These are phyloP conservation scores for Lepidium africanum DNA, from an alignment of 345 rosid genomes.

Conservation along the genomic window DNA sequence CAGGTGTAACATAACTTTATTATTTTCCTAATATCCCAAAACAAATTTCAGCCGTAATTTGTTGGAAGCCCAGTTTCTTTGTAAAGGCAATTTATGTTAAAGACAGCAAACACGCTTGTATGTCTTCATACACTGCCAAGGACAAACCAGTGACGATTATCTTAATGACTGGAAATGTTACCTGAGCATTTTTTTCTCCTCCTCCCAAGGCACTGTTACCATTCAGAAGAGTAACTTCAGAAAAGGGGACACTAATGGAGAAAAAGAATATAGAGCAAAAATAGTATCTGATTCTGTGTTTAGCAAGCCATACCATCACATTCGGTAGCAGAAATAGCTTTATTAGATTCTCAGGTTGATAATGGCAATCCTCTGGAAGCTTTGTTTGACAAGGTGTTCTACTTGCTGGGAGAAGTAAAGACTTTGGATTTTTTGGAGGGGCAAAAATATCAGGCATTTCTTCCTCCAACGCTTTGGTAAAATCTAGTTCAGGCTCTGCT, in stretches of 20 bases:
- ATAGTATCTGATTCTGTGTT: not conserved
- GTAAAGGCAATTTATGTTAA: not conserved
- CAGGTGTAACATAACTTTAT: not conserved
- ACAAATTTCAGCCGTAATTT: not conserved
- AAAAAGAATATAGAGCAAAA: not conserved
- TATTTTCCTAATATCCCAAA: not conserved
- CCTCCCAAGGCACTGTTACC: constrained; percentile 75
- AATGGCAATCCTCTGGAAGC: constrained; percentile 98
- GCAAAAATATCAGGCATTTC: constrained; percentile 56
- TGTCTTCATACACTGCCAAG: not conserved
- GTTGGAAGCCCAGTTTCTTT: not conserved
- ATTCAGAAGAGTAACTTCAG: constrained; percentile 24
- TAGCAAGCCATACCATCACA: constrained; percentile 48
- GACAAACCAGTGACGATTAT: not conserved
- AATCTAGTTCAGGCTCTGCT: constrained; percentile 64
- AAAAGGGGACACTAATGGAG: constrained; percentile 7
- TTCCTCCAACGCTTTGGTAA: constrained; percentile 63
- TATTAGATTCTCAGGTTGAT: constrained; percentile 85
- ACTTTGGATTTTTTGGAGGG: constrained; percentile 78
- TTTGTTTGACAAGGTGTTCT: constrained; percentile 50
- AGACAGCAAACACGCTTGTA: constrained; percentile 6
- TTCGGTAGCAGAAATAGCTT: constrained; percentile 84
- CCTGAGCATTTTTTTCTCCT: constrained; percentile 55
- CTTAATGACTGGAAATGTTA: constrained; percentile 21
- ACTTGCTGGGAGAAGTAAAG: constrained; percentile 66